phyloP scores from a whole-genome alignment of 2,329 filamentous ascomycete genomes.

The Arthrobotrys musiformis region DNA sequence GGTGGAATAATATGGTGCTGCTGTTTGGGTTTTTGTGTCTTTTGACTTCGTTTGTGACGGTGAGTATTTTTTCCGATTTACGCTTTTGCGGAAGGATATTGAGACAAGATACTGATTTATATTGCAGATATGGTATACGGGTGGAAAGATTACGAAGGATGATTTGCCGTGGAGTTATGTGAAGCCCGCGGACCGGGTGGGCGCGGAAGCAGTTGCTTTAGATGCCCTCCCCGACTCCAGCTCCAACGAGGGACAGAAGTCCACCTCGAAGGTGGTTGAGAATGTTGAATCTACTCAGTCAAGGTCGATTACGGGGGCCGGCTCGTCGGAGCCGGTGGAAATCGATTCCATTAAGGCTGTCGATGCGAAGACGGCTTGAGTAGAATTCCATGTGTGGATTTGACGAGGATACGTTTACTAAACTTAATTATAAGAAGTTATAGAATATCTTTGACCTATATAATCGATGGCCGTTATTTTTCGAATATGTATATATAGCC shows the following conservation, averaged over 20 bases:
- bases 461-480: too few species aligned
- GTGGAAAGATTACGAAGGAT: constrained; percentile 56
- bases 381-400: too few species aligned
- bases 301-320: background rate
- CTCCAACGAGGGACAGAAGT: background rate
- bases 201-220: background rate
- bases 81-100: background rate
- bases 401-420: too few species aligned
- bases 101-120: background rate
- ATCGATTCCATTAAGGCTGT: background rate
- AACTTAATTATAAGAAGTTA: too few species aligned
- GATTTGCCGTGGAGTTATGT: constrained; percentile 45
- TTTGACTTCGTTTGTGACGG: constrained; percentile 53
- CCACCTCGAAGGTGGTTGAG: background rate
- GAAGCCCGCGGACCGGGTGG: background rate
- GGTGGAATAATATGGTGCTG: constrained; percentile 57
- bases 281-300: background rate
- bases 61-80: constrained; percentile 21
- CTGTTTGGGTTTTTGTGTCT: constrained; percentile 54
- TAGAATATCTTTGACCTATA: too few species aligned
- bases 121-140: constrained; percentile 56
- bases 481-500: too few species aligned
- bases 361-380: background rate
- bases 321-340: background rate
- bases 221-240: background rate